Base-by-base conservation (phyloP, 768 basidiomycete genomes). In the Hygrocybe punicea region DNA sequence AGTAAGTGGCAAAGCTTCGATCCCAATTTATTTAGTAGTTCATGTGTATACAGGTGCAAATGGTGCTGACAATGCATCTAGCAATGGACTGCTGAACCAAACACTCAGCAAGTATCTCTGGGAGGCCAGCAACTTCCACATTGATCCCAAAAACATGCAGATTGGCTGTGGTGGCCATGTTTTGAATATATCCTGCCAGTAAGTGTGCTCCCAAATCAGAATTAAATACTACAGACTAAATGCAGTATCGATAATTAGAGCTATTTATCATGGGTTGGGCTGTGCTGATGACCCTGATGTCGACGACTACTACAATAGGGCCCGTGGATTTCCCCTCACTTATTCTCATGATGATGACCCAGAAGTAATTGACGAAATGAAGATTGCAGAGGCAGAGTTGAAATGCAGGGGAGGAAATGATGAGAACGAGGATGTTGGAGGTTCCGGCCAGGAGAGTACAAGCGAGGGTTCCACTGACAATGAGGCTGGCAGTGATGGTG, bases 101-200 rank as follows among this genome's bases (percentile, higher is more conserved):
- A 48, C 47, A 6, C 47, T 48, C 23, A 48, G 47, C 47, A 48
- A 48, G 47, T 48, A 29, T 29, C 47, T 48, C 23, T 23, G 47
- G 23, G 23, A 21, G 23, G 23, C 23, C 25, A 48, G 47, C 47
- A 48, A 48, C 14, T 48, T 48, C 23, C 23, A 48, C 23, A 48
- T 48, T 29, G 23, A 25, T 48, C 19, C 47, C 23, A 25, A 48
- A 25, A 48, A 21, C 17, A 48, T 48, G 47, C 25, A 21, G 17
- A 25, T 48, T 25, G 47, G 25, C 6, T 21, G 47, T 19, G 47
- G 25, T 29, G 47, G 47, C 25, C 47, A 48, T 48, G 47, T 48
- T 25, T 3, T 48, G 23, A 48, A 48, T 29, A 48, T 48, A 21
- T 21, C 19, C 16, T 48, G 47, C 47, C 47, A 48, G 47, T 48